Base-by-base conservation (phyloP, 441 rosid genomes). In the Breynia disticha region DNA sequence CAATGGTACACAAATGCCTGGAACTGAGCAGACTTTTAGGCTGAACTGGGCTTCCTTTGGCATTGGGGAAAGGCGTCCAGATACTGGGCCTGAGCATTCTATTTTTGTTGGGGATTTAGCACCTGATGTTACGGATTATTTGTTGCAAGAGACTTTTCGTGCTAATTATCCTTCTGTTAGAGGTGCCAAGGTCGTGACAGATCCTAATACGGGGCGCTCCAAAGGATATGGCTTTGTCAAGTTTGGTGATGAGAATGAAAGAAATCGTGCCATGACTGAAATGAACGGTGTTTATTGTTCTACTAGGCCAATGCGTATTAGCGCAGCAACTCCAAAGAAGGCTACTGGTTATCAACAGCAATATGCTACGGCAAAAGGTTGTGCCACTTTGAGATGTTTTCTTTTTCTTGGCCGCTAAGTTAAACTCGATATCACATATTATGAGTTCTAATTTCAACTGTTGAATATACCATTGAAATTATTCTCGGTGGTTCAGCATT, bases 111-210 rank as follows among this genome's bases (percentile, higher is more conserved):
- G 95, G 54, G 95, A 91, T 57, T 81, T 91, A 46, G 87, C 97
- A 0, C 83, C 95, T 0, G 98, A 91, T 57, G 98, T 91, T 45
- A 88, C 96, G 0, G 98, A 91, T 56, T 87, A 83, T 72, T 71
- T 87, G 11, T 75, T 91, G 72, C 98, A 91, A 61, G 98, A 91
- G 76, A 91, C 95, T 0, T 91, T 91, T 67, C 82, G 94, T 56
- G 74, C 69, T 61, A 83, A 76, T 48, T 91, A 86, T 71, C 76
- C 84, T 32, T 86, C 98, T 7, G 94, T 91, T 60, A 76, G 88
- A 79, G 98, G 95, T 60, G 98, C 98, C 56, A 91, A 91, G 83
- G 98, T 91, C 67, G 98, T 88, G 19, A 88, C 87, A 60, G 97
- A 91, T 73, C 87, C 97, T 1, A 79, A 70, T 55, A 90, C 96